Percentiles rank a stretch among this genome's conserved stretches.
Conservation (phyloP, 2,329 filamentous ascomycete genomes). For the Phyllachora maydis region DNA sequence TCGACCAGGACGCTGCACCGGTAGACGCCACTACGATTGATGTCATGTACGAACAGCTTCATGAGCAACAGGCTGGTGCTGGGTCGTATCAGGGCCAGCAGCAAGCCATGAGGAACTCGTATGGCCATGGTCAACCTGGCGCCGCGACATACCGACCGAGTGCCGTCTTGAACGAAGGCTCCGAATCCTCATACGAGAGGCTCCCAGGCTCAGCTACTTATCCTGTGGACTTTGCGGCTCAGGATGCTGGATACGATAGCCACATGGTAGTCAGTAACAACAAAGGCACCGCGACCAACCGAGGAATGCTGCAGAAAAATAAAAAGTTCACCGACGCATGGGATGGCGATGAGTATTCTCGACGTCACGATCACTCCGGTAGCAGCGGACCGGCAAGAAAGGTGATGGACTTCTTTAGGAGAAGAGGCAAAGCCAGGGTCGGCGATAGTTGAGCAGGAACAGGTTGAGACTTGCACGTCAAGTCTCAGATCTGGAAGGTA, state of each 20-base stretch:
- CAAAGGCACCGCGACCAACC: slow-evolving; percentile 15
- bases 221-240: too few relatives aligned
- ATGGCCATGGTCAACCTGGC: too few relatives aligned
- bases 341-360: slow-evolving; percentile 46
- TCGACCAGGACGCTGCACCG: slow-evolving; percentile 8
- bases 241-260: slow-evolving; percentile 16
- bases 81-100: too few relatives aligned
- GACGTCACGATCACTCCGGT: slow-evolving; percentile 45
- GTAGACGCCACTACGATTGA: slow-evolving; percentile 10
- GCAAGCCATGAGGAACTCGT: too few relatives aligned
- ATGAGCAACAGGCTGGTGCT: slow-evolving; percentile 3
- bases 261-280: slow-evolving; percentile 15
- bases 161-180: slow-evolving; percentile 25
- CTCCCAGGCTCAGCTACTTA: slow-evolving; percentile 21
- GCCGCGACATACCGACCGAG: slow-evolving; percentile 25
- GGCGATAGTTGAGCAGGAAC: slow-evolving; percentile 36
- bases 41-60: slow-evolving; percentile 12
- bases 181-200: slow-evolving; percentile 31
- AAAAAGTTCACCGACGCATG: slow-evolving; percentile 83
- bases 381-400: slow-evolving; percentile 74
- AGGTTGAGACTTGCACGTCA: too few relatives aligned
- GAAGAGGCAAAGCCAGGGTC: slow-evolving; percentile 57
- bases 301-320: slow-evolving; percentile 57
- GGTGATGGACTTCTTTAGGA: slow-evolving; percentile 96
- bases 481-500: too few relatives aligned